phyloP scores from a whole-genome alignment of 768 basidiomycete species.

The Suillus cothurnatus region DNA sequence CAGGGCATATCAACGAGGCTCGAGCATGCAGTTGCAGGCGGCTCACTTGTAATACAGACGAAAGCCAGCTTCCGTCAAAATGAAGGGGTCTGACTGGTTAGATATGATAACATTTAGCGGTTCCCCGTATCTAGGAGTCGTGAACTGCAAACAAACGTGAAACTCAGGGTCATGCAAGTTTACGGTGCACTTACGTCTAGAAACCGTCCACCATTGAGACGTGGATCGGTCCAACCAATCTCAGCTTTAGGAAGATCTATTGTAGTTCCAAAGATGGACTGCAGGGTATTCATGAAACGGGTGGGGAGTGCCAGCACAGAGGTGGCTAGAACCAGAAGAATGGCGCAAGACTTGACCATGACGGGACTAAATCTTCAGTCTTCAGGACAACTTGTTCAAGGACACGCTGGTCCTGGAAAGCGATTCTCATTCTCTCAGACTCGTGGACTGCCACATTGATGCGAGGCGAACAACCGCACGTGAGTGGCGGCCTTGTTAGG shows the following conservation, averaged over 20 bases:
- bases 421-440: neutral
- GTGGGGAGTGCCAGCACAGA: constrained; percentile 1
- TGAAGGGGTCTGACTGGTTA: constrained; percentile 73
- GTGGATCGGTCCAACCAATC: constrained; percentile 65
- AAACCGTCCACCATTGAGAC: constrained; percentile 69
- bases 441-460: neutral
- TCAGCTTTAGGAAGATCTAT: constrained; percentile 23
- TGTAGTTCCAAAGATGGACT: neutral
- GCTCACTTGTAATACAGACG: constrained; percentile 66
- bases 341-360: neutral
- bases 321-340: neutral
- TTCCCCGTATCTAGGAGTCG: constrained; percentile 67
- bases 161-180: neutral
- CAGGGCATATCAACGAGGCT: constrained; percentile 2
- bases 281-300: constrained; percentile 1
- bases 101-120: constrained; percentile 86
- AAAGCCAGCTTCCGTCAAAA: constrained; percentile 77
- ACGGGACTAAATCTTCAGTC: neutral
- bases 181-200: constrained; percentile 60
- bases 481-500: neutral
- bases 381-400: neutral
- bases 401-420: constrained; percentile 2
- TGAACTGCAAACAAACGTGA: constrained; percentile 49
- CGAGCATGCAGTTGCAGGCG: neutral
- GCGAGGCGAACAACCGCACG: neutral